Base-by-base conservation (phyloP, 1,284 basidiomycete genomes). In the Mycosarcoma maydis region DNA sequence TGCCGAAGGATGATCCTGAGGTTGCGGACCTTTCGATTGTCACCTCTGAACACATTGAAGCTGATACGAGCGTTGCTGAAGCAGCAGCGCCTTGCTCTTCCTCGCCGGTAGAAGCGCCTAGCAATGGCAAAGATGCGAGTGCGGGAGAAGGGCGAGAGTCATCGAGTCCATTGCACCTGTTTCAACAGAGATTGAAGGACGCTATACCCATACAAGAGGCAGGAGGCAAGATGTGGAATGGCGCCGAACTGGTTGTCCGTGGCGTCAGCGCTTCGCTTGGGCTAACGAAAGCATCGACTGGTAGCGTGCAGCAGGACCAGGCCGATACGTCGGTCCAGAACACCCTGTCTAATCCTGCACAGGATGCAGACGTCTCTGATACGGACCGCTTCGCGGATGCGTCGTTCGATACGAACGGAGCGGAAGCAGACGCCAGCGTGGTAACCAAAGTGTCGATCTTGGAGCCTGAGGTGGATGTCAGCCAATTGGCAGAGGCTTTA, bases 391-490 rank as follows among this genome's bases (percentile, higher is more conserved):
- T 68, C 26, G 66, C 58, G 1, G 59, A 69, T 47, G 59, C 59
- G 6, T 57, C 57, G 2, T 40, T 62, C 14, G 66, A 69, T 22
- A 56, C 47, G 13, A 56, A 36, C 10, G 52, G 40, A 17, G 45
- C 42, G 4, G 48, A 60, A 8, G 41, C 40, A 1, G 59, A 69
- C 33, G 55, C 39, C 3, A 70, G 60, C 26, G 50, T 57, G 20
- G 44, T 64, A 14, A 69, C 59, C 14, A 62, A 69, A 33, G 53
- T 64, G 17, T 70, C 67, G 23, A 52, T 64, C 26, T 33, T 64
- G 22, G 60, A 70, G 46, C 60, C 67, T 13, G 67, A 70, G 33
- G 67, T 70, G 29, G 60, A 70, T 46, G 56, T 70, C n/a, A 38
- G 39, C 11, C 60, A 70, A 27, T 37, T 70, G 20, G 59, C 67